Evolutionary conservation across 75 land plant genomes (phyloP).

Genomic region (Cunninghamia lanceolata): DNA sequence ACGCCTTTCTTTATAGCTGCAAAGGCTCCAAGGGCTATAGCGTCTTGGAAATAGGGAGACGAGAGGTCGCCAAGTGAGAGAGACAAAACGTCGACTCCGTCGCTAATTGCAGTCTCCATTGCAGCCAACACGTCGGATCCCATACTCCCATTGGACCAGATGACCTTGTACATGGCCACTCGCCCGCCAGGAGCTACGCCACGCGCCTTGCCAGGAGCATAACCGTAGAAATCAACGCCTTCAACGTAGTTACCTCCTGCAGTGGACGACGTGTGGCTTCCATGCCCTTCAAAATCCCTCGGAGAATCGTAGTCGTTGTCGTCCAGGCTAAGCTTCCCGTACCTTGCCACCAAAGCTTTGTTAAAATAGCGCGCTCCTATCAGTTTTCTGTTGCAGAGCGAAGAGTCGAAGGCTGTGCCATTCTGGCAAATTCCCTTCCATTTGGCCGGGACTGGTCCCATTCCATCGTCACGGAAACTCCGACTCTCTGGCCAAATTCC

Average conservation of each 20-base stretch:
- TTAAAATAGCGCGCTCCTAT: slow-evolving; percentile 21
- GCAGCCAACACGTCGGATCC: slow-evolving; percentile 34
- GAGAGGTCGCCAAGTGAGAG: slow-evolving; percentile 25
- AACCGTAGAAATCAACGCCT: slow-evolving; percentile 9
- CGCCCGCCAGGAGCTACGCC: slow-evolving; percentile 19
- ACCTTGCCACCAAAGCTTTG: slow-evolving; percentile 9
- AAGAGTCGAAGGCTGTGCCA: background rate
- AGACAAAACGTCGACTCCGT: slow-evolving; percentile 35
- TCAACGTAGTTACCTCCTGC: slow-evolving; percentile 17
- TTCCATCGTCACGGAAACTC: slow-evolving; percentile 34
- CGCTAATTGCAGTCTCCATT: slow-evolving; percentile 27
- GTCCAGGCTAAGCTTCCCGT: slow-evolving; percentile 6
- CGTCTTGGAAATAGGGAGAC: slow-evolving; percentile 17
- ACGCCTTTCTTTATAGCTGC: slow-evolving; percentile 21
- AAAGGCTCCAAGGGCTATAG: slow-evolving; percentile 25
- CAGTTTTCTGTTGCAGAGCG: slow-evolving; percentile 7
- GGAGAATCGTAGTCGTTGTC: slow-evolving; percentile 13
- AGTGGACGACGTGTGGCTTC: slow-evolving; percentile 26
- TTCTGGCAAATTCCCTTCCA: background rate
- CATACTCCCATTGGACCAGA: slow-evolving; percentile 19
- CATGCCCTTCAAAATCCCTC: slow-evolving; percentile 22
- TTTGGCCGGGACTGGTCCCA: background rate
- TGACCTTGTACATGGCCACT: slow-evolving; percentile 32
- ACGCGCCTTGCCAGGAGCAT: slow-evolving; percentile 15
- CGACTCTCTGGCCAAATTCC: slow-evolving; percentile 67